These are phyloP conservation scores for Raffaelea albimanens DNA, from an alignment of 2,329 filamentous ascomycete species.

Conservation along the genomic window DNA sequence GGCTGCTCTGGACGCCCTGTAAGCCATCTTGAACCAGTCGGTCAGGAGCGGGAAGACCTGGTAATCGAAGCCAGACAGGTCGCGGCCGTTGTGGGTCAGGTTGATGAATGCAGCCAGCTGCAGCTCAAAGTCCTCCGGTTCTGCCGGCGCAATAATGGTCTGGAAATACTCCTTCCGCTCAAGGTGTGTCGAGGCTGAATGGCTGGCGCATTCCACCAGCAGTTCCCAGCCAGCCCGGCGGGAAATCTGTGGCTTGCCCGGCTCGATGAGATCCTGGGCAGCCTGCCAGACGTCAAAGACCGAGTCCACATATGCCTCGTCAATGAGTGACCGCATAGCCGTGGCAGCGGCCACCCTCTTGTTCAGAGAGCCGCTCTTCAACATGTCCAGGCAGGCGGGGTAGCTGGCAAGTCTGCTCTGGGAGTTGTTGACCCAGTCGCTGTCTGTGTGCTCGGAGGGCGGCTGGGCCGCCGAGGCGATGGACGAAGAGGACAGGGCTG, in stretches of 20 bases:
- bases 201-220: constrained; percentile 55
- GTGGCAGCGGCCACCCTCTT: constrained; percentile 50
- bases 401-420: constrained; percentile 38
- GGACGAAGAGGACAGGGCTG: constrained; percentile 21
- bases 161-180: constrained; percentile 59
- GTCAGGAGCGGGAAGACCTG: constrained; percentile 54
- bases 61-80: constrained; percentile 58
- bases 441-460: constrained; percentile 24
- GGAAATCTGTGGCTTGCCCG: constrained; percentile 40
- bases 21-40: constrained; percentile 48
- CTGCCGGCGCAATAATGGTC: constrained; percentile 45
- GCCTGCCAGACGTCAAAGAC: constrained; percentile 57
- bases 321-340: constrained; percentile 44
- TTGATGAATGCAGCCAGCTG: constrained; percentile 56
- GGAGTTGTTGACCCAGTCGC: constrained; percentile 35
- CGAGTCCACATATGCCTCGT: constrained; percentile 49
- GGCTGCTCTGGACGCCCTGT: constrained; percentile 29
- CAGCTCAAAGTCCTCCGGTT: constrained; percentile 54
- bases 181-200: constrained; percentile 52
- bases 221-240: constrained; percentile 57
- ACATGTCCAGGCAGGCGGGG: constrained; percentile 42
- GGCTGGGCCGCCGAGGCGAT: constrained; percentile 18
- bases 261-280: constrained; percentile 54
- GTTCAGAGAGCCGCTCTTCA: constrained; percentile 40
- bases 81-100: constrained; percentile 50